Evolutionary conservation across 805 yeast genomes (phyloP).

Genomic region (Grigorovia transvaalensis): DNA sequence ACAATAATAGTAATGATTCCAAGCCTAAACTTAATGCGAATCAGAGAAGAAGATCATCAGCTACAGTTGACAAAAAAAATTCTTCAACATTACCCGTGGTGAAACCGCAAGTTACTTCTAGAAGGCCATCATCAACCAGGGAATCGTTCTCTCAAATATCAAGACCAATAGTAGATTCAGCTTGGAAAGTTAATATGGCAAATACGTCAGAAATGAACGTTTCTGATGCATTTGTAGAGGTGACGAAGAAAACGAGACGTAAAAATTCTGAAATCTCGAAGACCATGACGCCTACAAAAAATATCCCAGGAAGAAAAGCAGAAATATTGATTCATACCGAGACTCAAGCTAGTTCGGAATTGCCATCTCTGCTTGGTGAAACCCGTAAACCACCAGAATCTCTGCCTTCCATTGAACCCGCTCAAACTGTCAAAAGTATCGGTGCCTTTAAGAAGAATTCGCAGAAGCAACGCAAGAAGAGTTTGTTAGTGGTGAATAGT

Average conservation of each 20-base stretch:
- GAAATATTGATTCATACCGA: slow-evolving; percentile 14
- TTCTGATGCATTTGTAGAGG: slow-evolving; percentile 13
- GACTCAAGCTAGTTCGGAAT: neutral
- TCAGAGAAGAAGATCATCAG: slow-evolving; percentile 7
- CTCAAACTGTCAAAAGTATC: slow-evolving; percentile 5
- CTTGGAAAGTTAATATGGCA: neutral
- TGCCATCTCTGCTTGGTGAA: slow-evolving; percentile 11
- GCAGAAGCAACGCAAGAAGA: slow-evolving; percentile 21
- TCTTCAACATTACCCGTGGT: neutral
- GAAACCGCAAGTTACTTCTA: neutral
- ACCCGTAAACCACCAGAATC: neutral
- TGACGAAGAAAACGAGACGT: slow-evolving; percentile 11
- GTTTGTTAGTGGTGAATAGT: slow-evolving; percentile 1
- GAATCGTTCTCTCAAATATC: neutral
- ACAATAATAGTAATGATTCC: neutral
- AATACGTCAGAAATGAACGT: slow-evolving; percentile 11
- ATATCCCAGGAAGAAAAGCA: neutral
- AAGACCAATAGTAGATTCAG: neutral
- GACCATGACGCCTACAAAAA: neutral
- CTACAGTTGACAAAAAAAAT: neutral
- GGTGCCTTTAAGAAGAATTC: slow-evolving; percentile 20
- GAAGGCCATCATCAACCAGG: neutral
- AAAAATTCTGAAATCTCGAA: slow-evolving; percentile 4
- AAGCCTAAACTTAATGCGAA: neutral
- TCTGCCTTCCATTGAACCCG: neutral